Evolutionary conservation across 2,329 filamentous ascomycete genomes (phyloP), one percentile per base, ranked within the genome.

Genomic region (Ceratocystis huliohia): DNA sequence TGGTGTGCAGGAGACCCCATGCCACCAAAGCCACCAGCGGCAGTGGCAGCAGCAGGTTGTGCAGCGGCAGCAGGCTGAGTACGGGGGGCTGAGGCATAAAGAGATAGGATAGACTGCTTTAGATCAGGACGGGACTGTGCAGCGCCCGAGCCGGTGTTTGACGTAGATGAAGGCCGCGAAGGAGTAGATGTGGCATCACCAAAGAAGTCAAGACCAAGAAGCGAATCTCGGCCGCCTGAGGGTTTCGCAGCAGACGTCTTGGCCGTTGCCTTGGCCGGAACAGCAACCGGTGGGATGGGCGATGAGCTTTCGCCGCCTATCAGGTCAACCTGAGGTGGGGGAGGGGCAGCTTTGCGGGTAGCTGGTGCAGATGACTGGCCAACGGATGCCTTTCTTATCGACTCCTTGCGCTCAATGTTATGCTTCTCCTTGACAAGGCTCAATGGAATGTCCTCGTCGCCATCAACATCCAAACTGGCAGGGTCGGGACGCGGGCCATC

Each of bases 21-120:
- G 64, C 84, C 83, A 20, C 88, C 85, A 71, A 92, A 89, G 0
- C 86, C 33, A 81, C 80, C 48, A 81, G 81, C 13, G 83, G 81
- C 45, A 81, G 8, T 41, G 37, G 80, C 48, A 81, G 81, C 10
- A 82, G 80, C 45, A 79, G 78, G 65, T 73, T 88, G 86, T 30
- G 46, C 5, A 41, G 46, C 2, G 37, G 81, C 77, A 53, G 72
- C 71, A 56, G 77, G 75, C 30, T 84, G 80, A n/a, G 89, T 85
- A 73, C 91, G 88, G 1, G 91, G 88, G 4, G 85, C 84, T 6
- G 90, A 88, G 10, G 92, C 91, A 74, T 99, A 99, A 17, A 99
- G 82, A 6, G 94, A 99, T 62, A 99, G 78, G 68, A 99, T 99
- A 1, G 93, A 97, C 76, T 96, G 93, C 77, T 99, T 99, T 68